Percentiles rank a stretch among this genome's conserved stretches.
These are phyloP conservation scores for Metschnikowia koreensis DNA, from an alignment of 805 yeast species.

Conservation along the genomic window DNA sequence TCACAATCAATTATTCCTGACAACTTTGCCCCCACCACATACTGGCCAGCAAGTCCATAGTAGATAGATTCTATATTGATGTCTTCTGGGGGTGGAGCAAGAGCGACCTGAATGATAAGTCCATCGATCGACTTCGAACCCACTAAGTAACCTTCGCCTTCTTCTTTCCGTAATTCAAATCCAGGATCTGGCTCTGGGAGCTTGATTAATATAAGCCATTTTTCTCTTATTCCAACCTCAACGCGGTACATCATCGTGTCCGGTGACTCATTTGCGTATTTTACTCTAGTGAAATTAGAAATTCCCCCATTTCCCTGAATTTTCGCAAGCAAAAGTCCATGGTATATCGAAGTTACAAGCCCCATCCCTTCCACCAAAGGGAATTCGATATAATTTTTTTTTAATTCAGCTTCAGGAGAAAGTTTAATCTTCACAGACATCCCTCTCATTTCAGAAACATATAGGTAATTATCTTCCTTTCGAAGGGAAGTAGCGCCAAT, in stretches of 20 bases:
- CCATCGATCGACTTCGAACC: slow-evolving; percentile 38
- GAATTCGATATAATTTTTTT: slow-evolving; percentile 39
- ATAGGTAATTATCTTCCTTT: slow-evolving; percentile 26
- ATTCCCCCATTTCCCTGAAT: slow-evolving; percentile 5
- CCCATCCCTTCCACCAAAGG: slow-evolving; percentile 65
- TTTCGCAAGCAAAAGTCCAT: slow-evolving; percentile 52
- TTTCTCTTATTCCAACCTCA: slow-evolving; percentile 36
- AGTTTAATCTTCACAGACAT: slow-evolving; percentile 27
- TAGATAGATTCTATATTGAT: slow-evolving; percentile 41
- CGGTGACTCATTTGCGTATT: not conserved
- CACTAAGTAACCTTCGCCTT: slow-evolving; percentile 26
- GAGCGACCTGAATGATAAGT: slow-evolving; percentile 53
- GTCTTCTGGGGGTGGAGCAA: slow-evolving; percentile 30
- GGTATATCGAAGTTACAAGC: slow-evolving; percentile 49
- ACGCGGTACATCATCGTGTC: slow-evolving; percentile 36
- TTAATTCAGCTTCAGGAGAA: slow-evolving; percentile 20
- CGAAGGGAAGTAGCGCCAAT: slow-evolving; percentile 53
- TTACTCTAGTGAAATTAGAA: not conserved
- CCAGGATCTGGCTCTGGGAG: slow-evolving; percentile 9
- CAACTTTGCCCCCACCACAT: slow-evolving; percentile 49
- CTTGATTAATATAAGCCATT: slow-evolving; percentile 54
- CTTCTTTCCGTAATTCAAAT: slow-evolving; percentile 30
- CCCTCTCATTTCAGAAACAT: slow-evolving; percentile 50
- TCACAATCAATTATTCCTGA: slow-evolving; percentile 47
- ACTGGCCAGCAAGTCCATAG: slow-evolving; percentile 70